These are phyloP conservation scores for Ascobolus immersus DNA, from an alignment of 495 filamentous ascomycete species.

Conservation along the genomic window DNA sequence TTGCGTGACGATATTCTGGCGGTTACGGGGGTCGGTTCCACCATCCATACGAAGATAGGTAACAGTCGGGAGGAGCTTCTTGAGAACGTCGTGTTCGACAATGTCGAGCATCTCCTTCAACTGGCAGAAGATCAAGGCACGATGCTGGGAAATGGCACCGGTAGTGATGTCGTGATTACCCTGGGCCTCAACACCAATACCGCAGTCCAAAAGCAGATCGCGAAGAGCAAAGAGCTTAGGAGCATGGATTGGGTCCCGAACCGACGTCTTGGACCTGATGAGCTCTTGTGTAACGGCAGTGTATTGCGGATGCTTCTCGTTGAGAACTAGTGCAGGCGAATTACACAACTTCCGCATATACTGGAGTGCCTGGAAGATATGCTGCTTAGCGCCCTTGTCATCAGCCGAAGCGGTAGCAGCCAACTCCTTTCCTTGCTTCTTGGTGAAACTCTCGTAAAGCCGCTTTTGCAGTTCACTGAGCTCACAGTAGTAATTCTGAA, in stretches of 20 bases:
- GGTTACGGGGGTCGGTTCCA: constrained; percentile 60
- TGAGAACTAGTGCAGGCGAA: constrained; percentile 83
- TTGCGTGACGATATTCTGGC: constrained; percentile 90
- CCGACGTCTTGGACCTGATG: constrained; percentile 39
- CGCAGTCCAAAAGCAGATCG: constrained; percentile 81
- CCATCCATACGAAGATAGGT: constrained; percentile 82
- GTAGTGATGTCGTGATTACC: constrained; percentile 38
- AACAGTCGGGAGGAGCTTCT: constrained; percentile 59
- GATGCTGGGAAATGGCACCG: constrained; percentile 72
- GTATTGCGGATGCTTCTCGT: constrained; percentile 76
- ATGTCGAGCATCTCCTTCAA: constrained; percentile 99
- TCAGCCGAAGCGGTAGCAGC: constrained; percentile 46
- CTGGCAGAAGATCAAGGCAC: constrained; percentile 91
- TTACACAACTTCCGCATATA: constrained; percentile 99
- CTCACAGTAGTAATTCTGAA: constrained; percentile 99
- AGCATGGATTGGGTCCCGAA: constrained; percentile 68
- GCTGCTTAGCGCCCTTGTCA: constrained; percentile 81
- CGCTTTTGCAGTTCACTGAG: constrained; percentile 84
- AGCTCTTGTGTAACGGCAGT: constrained; percentile 55
- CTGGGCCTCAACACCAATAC: constrained; percentile 49
- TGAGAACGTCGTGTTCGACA: constrained; percentile 76
- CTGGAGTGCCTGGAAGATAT: constrained; percentile 96
- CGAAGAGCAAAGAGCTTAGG: constrained; percentile 75
- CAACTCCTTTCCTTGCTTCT: constrained; percentile 68
- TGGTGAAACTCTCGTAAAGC: constrained; percentile 86